Evolutionary conservation across 805 yeast genomes (phyloP), one percentile per base, ranked within the genome.

Genomic region (Metschnikowia anglica): DNA sequence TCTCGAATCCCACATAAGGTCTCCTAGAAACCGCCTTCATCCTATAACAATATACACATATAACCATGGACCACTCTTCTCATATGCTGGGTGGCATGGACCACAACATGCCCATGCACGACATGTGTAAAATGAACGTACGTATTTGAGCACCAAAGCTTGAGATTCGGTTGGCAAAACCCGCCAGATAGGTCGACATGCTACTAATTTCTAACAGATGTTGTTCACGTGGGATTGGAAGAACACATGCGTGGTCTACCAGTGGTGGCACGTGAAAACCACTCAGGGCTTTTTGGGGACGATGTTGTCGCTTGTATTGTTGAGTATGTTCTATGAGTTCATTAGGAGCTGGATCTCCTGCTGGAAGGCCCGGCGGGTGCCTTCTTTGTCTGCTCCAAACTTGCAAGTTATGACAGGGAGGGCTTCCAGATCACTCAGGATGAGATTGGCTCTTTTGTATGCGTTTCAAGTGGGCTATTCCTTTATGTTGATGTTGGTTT

Each of bases 231-330:
- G 93, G 90, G 79, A 81, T 48, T 83, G 85, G 65, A 66, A 75
- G 39, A 77, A 86, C 58, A 72, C 85, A 5, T 87, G 96, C 59
- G 77, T 87, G 8, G 74, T 87, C 8, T 84, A 83, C 60, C 64
- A 68, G 43, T 83, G 90, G 86, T 87, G 96, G 96, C 91, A 84
- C 52, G 76, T 87, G 41, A 69, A 68, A 36, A 74, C 81, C 1
- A 55, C 64, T 5, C 32, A 62, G 2, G 81, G 79, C 5, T 73
- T 87, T 36, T 6, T 83, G 2, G 43, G 77, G 5, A 73, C 88
- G 2, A 56, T 85, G 29, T 9, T 76, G 1, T 72, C 74, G 0
- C 69, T 86, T 18, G 69, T 69, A 1, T 47, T 62, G 0, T 43
- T 84, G 5, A 70, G 81, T 2, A 70, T 78, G 33, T 76, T 80